These are phyloP conservation scores for Schizopora paradoxa DNA, from an alignment of 1,284 basidiomycete species.

Conservation along the genomic window DNA sequence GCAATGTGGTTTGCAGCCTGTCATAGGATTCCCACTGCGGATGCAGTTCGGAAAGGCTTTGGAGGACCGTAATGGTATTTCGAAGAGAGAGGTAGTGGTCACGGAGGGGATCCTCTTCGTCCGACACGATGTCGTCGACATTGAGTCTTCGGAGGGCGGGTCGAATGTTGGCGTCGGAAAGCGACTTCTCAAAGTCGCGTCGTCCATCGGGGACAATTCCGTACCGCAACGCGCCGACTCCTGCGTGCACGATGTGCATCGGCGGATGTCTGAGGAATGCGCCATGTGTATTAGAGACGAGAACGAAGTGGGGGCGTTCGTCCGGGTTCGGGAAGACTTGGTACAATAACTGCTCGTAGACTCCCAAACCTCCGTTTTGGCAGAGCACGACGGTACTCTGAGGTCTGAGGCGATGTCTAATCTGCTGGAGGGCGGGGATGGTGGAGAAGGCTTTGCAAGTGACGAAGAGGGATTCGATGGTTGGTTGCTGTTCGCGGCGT, in stretches of 20 bases:
- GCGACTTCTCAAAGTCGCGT: slow-evolving; percentile 53
- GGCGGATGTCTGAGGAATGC: slow-evolving; percentile 45
- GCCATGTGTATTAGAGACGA: slow-evolving; percentile 83
- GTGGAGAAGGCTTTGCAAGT: slow-evolving; percentile 77
- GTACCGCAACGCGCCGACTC: slow-evolving; percentile 69
- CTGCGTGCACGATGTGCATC: slow-evolving; percentile 70
- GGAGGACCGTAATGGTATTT: slow-evolving; percentile 64
- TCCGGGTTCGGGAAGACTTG: slow-evolving; percentile 69
- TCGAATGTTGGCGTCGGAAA: slow-evolving; percentile 32
- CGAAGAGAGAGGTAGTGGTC: slow-evolving; percentile 55
- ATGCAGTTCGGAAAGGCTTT: slow-evolving; percentile 51
- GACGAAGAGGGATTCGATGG: slow-evolving; percentile 73
- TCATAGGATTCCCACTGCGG: slow-evolving; percentile 67
- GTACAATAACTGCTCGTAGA: slow-evolving; percentile 75
- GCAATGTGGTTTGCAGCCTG: slow-evolving; percentile 66
- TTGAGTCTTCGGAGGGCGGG: slow-evolving; percentile 35
- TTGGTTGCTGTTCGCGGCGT: slow-evolving; percentile 13
- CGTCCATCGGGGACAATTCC: slow-evolving; percentile 72
- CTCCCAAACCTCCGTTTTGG: slow-evolving; percentile 84
- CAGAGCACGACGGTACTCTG: slow-evolving; percentile 83
- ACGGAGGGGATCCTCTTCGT: slow-evolving; percentile 23
- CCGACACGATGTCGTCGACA: slow-evolving; percentile 52
- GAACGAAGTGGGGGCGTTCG: slow-evolving; percentile 79
- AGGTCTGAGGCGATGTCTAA: slow-evolving; percentile 62
- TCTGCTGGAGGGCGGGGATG: slow-evolving; percentile 47